Evolutionary conservation across 768 basidiomycete genomes (phyloP).

Genomic region (Multifurca ochricompacta): DNA sequence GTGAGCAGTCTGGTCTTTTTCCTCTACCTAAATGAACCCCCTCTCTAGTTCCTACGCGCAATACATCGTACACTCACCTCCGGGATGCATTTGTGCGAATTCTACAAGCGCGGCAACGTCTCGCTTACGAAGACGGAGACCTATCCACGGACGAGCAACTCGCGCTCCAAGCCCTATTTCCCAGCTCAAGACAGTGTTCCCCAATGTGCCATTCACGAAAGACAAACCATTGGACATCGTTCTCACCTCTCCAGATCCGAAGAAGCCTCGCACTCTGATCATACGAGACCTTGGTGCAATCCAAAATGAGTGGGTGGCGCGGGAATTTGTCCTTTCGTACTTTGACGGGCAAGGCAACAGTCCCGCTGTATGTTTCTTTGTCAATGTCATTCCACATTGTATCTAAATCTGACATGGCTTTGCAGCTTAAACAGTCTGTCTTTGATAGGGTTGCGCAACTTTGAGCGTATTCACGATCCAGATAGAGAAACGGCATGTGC

Average conservation of each 20-base stretch:
- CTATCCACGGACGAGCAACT: slow-evolving; percentile 55
- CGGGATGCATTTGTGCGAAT: slow-evolving; percentile 79
- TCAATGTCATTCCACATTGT: background rate
- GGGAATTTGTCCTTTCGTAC: slow-evolving; percentile 65
- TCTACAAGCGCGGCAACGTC: slow-evolving; percentile 50
- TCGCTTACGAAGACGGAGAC: slow-evolving; percentile 41
- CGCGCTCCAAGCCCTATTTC: slow-evolving; percentile 55
- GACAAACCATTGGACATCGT: slow-evolving; percentile 62
- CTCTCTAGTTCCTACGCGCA: slow-evolving; percentile 64
- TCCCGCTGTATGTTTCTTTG: slow-evolving; percentile 48
- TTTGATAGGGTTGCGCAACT: slow-evolving; percentile 27
- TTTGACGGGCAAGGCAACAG: slow-evolving; percentile 66
- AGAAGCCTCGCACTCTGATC: slow-evolving; percentile 46
- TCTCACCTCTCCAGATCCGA: slow-evolving; percentile 45
- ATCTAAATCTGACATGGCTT: background rate
- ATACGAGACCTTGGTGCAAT: slow-evolving; percentile 68
- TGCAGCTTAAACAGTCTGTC: slow-evolving; percentile 46
- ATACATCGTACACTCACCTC: slow-evolving; percentile 70
- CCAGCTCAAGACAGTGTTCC: slow-evolving; percentile 70
- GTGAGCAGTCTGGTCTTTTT: slow-evolving; percentile 31
- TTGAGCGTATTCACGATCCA: background rate
- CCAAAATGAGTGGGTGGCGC: slow-evolving; percentile 67
- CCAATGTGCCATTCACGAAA: slow-evolving; percentile 59
- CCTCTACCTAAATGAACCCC: too few species aligned
- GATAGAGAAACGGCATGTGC: background rate